Percentiles rank a stretch among this genome's conserved stretches.
phyloP scores from a whole-genome alignment of 345 rosid genomes.

The Crucihimalaya himalaica region DNA sequence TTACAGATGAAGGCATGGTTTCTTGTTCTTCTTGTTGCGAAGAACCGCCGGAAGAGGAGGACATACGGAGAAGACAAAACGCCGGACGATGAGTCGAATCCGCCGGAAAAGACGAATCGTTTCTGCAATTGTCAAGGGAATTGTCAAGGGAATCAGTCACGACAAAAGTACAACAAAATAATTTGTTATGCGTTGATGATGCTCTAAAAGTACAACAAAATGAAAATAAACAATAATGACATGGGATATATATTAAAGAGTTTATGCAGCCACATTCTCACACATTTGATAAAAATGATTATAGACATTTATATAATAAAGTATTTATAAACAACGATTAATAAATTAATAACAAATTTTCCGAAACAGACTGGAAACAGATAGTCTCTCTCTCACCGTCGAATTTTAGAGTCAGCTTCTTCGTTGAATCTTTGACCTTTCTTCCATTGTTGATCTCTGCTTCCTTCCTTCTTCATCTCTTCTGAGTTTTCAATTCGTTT shows the following conservation, averaged over 20 bases:
- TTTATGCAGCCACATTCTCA: not conserved
- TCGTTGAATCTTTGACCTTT: constrained; percentile 29
- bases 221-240: not conserved
- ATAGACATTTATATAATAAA: not conserved
- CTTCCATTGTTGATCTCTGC: constrained; percentile 22
- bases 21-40: too few relatives aligned
- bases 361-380: constrained; percentile 38
- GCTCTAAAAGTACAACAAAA: too few relatives aligned
- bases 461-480: not conserved
- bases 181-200: too few relatives aligned
- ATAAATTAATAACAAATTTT: not conserved
- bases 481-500: not conserved
- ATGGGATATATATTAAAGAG: not conserved
- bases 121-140: too few relatives aligned
- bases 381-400: constrained; percentile 1
- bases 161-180: too few relatives aligned
- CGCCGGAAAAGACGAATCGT: too few relatives aligned
- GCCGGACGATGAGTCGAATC: too few relatives aligned
- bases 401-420: constrained; percentile 18
- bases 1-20: too few relatives aligned
- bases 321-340: too few relatives aligned
- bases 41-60: too few relatives aligned
- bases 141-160: too few relatives aligned
- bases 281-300: not conserved
- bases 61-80: too few relatives aligned